phyloP scores from a whole-genome alignment of 257 asterid genomes.

The Jasminum sambac region DNA sequence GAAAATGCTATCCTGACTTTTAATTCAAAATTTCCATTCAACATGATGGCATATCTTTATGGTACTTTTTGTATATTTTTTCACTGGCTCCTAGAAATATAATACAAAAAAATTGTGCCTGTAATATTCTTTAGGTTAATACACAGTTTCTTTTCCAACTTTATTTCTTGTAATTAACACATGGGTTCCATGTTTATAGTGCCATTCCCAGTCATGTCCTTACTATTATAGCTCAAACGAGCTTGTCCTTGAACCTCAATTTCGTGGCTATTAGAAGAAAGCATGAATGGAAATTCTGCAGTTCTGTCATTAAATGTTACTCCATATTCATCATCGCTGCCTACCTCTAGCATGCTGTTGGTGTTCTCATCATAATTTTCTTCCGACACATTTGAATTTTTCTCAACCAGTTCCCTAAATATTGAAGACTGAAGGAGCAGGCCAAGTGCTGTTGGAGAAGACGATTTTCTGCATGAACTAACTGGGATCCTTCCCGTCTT shows the following conservation, averaged over 20 bases:
- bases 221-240: conserved; percentile 28
- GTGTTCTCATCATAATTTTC: conserved; percentile 27
- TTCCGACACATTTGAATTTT: conserved; percentile 42
- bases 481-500: conserved; percentile 30
- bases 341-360: conserved; percentile 12
- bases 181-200: conserved; percentile 24
- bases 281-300: conserved; percentile 35
- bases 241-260: conserved; percentile 33
- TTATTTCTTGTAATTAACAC: conserved; percentile 14
- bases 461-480: conserved; percentile 37
- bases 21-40: neutral
- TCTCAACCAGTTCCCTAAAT: conserved; percentile 57
- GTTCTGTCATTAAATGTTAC: conserved; percentile 32
- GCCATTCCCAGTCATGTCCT: conserved; percentile 22
- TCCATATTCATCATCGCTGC: conserved; percentile 28
- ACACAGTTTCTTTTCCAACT: conserved; percentile 1
- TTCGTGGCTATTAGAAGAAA: conserved; percentile 35
- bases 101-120: conserved; percentile 1
- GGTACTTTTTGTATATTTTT: neutral
- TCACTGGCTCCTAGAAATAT: neutral
- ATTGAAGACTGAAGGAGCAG: conserved; percentile 59
- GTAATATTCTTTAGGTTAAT: neutral
- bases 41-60: neutral
- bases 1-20: neutral
- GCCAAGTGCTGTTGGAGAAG: conserved; percentile 55